Conservation (phyloP, 352 stramenopile genomes). For the Globisporangium iwayamae region DNA sequence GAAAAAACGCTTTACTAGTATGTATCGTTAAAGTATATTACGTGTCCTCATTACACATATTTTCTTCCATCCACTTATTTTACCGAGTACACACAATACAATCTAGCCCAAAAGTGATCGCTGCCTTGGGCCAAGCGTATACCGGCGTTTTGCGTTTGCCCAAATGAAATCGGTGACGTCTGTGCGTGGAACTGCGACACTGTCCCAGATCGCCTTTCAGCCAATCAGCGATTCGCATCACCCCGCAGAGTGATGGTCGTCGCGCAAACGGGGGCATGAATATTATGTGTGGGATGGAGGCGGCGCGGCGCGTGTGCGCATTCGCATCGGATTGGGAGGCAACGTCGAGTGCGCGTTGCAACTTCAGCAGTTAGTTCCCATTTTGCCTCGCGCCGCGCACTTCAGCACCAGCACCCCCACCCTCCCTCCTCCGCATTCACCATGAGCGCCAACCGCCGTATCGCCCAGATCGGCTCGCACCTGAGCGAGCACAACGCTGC, state of each 20-base stretch:
- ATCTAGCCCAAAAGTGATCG: slow-evolving; percentile 1
- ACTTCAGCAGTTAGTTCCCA: slow-evolving; percentile 37
- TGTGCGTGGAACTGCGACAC: slow-evolving; percentile 35
- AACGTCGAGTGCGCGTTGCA: neutral
- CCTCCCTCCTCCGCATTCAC: neutral
- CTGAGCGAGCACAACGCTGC: slow-evolving; percentile 50
- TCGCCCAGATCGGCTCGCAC: slow-evolving; percentile 71
- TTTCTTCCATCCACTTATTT: too few relatives aligned
- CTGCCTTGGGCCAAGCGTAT: neutral
- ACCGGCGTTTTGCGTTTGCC: slow-evolving; percentile 20
- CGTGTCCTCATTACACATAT: too few relatives aligned
- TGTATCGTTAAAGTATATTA: neutral
- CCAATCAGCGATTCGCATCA: slow-evolving; percentile 16
- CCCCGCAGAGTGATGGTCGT: neutral
- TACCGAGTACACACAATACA: neutral
- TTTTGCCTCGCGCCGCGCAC: slow-evolving; percentile 37
- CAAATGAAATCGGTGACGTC: slow-evolving; percentile 47
- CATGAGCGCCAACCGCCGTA: slow-evolving; percentile 70
- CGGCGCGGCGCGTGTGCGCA: neutral
- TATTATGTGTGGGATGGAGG: neutral
- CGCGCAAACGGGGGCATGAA: too few relatives aligned
- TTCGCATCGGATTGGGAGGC: neutral
- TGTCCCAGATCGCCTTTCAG: neutral
- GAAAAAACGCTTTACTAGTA: neutral
- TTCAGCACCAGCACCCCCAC: neutral